Conservation (phyloP, 768 basidiomycete species). For the Leccinum boreale region DNA sequence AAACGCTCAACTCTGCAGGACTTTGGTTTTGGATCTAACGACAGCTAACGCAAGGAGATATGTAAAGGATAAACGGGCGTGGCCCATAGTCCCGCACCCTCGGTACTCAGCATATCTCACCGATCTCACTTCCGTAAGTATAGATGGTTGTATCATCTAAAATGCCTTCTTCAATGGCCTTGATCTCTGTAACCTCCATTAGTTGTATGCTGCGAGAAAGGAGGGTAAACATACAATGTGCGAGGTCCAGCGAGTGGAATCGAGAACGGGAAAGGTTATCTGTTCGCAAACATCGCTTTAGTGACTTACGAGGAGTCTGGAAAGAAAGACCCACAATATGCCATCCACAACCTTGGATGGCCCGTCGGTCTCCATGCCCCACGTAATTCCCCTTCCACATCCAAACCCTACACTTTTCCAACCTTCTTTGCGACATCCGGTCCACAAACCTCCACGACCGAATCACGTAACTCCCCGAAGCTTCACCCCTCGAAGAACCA, state of each 20-base stretch:
- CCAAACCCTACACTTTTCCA: conserved; percentile 61
- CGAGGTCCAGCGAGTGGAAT: conserved; percentile 28
- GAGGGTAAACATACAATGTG: conserved; percentile 22
- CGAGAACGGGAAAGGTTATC: conserved; percentile 23
- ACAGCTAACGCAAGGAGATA: no score
- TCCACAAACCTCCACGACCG: conserved; percentile 44
- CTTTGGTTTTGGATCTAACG: no score
- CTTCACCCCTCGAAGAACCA: conserved; percentile 25
- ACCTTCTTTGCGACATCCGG: conserved; percentile 43
- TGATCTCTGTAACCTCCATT: conserved; percentile 23
- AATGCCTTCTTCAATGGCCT: conserved; percentile 28
- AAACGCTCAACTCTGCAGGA: no score
- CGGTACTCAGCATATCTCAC: not conserved
- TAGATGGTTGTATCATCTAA: conserved; percentile 12
- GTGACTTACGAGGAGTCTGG: not conserved
- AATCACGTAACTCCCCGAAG: conserved; percentile 41
- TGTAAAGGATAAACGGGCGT: no score
- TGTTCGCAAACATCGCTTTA: not conserved
- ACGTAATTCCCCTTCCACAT: conserved; percentile 60
- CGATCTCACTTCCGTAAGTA: not conserved
- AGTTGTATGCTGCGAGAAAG: not conserved
- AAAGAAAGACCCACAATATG: conserved; percentile 16
- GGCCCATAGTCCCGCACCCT: not conserved
- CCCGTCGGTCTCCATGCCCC: conserved; percentile 36
- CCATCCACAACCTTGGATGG: conserved; percentile 36